Evolutionary conservation across 192 early-diverging fungal species (phyloP), one percentile per base, ranked within the genome.

Genomic region (Gonapodya sp.): DNA sequence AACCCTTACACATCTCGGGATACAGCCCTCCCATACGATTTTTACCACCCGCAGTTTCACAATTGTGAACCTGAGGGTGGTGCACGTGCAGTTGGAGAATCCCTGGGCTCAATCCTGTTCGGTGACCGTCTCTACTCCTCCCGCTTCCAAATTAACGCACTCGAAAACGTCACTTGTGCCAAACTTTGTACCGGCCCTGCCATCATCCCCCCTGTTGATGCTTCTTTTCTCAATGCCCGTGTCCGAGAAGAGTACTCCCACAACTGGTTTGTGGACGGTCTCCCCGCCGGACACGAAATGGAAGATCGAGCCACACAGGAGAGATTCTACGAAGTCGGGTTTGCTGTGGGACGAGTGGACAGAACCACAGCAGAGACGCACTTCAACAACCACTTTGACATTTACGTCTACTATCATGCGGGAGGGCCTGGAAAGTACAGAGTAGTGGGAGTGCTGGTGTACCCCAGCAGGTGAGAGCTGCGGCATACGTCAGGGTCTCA

Each of bases 101-200:
- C 90, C 0, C 88, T 98, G 78, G 97, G 97, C 36, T 93, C 91
- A 81, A 96, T 98, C 64, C 85, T 98, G 35, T 98, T 98, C 93
- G 97, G 97, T 1, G 96, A 98, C 81, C 90, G 97, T 35, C 93
- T 98, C 82, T 96, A 91, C 79, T 90, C 86, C 77, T 96, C 95
- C 0, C 88, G 87, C 0, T 94, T 95, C 81, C 83, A 95, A 86
- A 83, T 95, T 73, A 64, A 86, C n/a, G 93, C 95, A 89, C 81
- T 84, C n/a, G 83, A 91, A 78, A 83, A 85, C 78, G 74, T 79
- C 36, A 82, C 83, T 0, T 98, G 97, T 81, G 84, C 89, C 81
- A 73, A 86, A 36, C 85, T 96, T 73, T 97, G 97, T 81, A 73
- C 81, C 16, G 82, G 82, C 36, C 85, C 83, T 2, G 88, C 96